Base-by-base conservation (phyloP, 2,329 filamentous ascomycete species). In the Ophiostoma himal-ulmi region DNA sequence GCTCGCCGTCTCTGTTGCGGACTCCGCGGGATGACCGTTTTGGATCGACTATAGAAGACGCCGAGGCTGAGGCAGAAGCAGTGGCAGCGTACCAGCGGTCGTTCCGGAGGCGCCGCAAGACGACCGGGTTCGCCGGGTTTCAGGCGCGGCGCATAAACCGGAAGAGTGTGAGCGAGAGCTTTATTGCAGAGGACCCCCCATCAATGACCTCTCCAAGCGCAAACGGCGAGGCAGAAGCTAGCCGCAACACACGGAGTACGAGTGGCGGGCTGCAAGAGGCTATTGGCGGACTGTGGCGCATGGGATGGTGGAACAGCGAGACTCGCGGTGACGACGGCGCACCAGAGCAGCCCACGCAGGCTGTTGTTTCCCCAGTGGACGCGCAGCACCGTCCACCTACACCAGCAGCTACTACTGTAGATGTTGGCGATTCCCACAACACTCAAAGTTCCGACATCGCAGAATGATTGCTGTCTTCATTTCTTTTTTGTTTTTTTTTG, bases 41-140 rank as follows among this genome's bases (percentile, higher is more conserved):
- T 30, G 69, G 11, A 67, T 69, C 34, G 34, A 22, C 67, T 1
- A 10, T 26, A 7, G 70, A 41, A 13, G 37, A 65, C 22, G 66
- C 67, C 8, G 67, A 60, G 17, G 54, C 65, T 6, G 71, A 73
- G 77, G 73, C 75, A 75, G 70, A 78, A 73, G 70, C 75, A 71
- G 48, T 70, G 5, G 69, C 68, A 1, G 60, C 64, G 2, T 71
- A 72, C 44, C 71, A 69, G 26, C 17, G 66, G 26, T 34, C 68
- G 2, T 79, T 76, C 73, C 81, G 84, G 17, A 79, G 83, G 39
- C 79, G 87, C 62, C 80, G 87, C 74, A 86, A 84, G 74, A 88
- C 86, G 20, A 88, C 85, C 0, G 87, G 87, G 0, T 89, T 89
- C 72, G 86, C 86, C 0, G 86, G 87, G 0, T 87, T 89, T 70